phyloP scores from a whole-genome alignment of 805 yeast genomes.

The Candida orba region DNA sequence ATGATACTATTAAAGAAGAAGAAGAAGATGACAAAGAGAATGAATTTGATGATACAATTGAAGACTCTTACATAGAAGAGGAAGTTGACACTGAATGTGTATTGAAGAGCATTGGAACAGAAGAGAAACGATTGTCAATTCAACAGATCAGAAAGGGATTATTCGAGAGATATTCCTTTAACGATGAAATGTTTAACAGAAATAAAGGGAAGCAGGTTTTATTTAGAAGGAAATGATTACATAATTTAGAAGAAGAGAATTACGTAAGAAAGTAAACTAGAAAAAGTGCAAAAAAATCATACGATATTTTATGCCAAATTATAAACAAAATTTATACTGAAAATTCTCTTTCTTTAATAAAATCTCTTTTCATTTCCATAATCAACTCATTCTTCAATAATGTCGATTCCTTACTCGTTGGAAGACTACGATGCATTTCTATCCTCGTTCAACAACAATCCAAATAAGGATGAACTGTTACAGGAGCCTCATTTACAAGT shows the following conservation, averaged over 20 bases:
- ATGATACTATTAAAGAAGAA: background rate
- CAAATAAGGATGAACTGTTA: constrained; percentile 4
- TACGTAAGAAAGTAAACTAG: too few relatives aligned
- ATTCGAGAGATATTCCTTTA: too few relatives aligned
- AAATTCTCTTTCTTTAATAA: background rate
- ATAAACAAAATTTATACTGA: background rate
- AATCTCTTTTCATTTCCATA: background rate
- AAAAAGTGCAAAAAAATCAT: constrained; percentile 8
- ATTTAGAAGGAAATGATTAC: too few relatives aligned
- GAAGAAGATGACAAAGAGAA: background rate
- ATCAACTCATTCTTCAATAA: background rate
- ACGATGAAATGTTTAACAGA: too few relatives aligned
- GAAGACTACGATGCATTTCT: constrained; percentile 27
- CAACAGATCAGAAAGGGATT: too few relatives aligned
- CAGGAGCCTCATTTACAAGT: constrained; percentile 7
- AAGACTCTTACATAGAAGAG: background rate
- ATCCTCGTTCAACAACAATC: constrained; percentile 17
- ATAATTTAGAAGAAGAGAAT: too few relatives aligned
- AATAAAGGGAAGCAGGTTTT: too few relatives aligned
- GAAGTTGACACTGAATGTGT: too few relatives aligned
- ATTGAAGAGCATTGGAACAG: too few relatives aligned
- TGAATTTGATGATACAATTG: background rate
- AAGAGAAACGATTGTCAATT: too few relatives aligned
- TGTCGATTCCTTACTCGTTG: constrained; percentile 22
- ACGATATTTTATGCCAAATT: constrained; percentile 6